Evolutionary conservation across 495 filamentous ascomycete species (phyloP).

Genomic region (Melanomma pulvis-pyrius): DNA sequence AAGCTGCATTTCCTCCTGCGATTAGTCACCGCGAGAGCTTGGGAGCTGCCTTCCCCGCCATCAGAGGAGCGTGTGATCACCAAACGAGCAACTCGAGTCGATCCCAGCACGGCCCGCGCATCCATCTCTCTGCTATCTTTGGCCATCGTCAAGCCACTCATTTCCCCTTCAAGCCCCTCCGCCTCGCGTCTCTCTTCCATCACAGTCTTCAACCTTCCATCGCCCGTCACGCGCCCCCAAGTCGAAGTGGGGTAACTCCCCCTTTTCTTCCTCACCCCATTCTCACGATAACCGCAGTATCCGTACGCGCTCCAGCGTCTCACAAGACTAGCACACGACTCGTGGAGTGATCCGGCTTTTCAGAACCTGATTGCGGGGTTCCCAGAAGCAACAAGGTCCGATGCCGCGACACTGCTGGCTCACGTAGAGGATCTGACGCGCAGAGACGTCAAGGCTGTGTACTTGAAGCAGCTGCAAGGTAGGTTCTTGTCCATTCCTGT

Average conservation of each 20-base stretch:
- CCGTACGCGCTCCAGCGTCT: slow-evolving; percentile 68
- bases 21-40: slow-evolving; percentile 3
- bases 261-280: slow-evolving; percentile 1
- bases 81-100: slow-evolving; percentile 9
- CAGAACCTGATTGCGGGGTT: slow-evolving; percentile 63
- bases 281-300: slow-evolving; percentile 69
- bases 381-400: slow-evolving; percentile 57
- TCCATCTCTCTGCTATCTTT: slow-evolving; percentile 19
- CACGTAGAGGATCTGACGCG: slow-evolving; percentile 67
- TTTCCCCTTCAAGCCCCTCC: slow-evolving; percentile 28
- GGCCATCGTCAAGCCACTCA: slow-evolving; percentile 29
- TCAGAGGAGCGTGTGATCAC: slow-evolving; percentile 28
- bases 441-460: slow-evolving; percentile 67
- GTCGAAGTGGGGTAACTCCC: slow-evolving; percentile 5
- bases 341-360: slow-evolving; percentile 64
- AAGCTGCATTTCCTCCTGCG: slow-evolving; percentile 43
- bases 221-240: slow-evolving; percentile 18
- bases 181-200: slow-evolving; percentile 2
- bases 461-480: slow-evolving; percentile 70
- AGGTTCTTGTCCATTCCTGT: slow-evolving; percentile 9
- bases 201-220: slow-evolving; percentile 6
- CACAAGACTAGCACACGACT: slow-evolving; percentile 55
- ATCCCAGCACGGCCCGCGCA: slow-evolving; percentile 23
- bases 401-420: slow-evolving; percentile 54
- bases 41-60: slow-evolving; percentile 26